phyloP scores from a whole-genome alignment of 768 basidiomycete genomes.

The Clavaria fumosa region DNA sequence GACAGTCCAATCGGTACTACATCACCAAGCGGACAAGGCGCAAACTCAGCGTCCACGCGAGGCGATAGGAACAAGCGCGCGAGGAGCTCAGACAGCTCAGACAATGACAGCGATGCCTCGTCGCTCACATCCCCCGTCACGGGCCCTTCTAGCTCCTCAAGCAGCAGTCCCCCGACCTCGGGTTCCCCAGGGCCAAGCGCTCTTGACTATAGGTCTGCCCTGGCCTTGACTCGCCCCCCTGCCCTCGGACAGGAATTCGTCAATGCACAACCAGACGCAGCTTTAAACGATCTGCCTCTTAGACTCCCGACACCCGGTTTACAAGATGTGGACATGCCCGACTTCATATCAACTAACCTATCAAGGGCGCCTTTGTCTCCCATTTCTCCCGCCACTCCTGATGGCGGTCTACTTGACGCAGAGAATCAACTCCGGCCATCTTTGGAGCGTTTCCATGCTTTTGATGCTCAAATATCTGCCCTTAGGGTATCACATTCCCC shows the following conservation, averaged over 20 bases:
- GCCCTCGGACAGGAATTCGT: constrained; percentile 8
- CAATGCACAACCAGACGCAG: constrained; percentile 11
- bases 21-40: constrained; percentile 15
- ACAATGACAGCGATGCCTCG: too few species aligned
- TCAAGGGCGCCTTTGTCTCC: constrained; percentile 7
- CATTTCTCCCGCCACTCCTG: constrained; percentile 2
- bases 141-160: too few species aligned
- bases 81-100: not conserved
- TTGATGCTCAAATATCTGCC: constrained; percentile 37
- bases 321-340: constrained; percentile 38
- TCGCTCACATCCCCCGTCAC: too few species aligned
- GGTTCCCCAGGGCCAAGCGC: too few species aligned
- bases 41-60: constrained; percentile 19
- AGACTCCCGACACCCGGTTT: constrained; percentile 30
- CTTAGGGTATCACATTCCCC: constrained; percentile 26
- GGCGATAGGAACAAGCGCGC: constrained; percentile 11
- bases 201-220: too few species aligned
- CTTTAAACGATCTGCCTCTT: too few species aligned
- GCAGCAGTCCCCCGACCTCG: too few species aligned
- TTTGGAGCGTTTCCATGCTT: constrained; percentile 36
- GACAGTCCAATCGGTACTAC: constrained; percentile 25
- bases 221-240: constrained; percentile 3
- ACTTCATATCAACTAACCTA: constrained; percentile 17
- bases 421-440: constrained; percentile 28
- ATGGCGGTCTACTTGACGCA: constrained; percentile 10